phyloP scores from a whole-genome alignment of 345 rosid genomes.

The Murraya paniculata region DNA sequence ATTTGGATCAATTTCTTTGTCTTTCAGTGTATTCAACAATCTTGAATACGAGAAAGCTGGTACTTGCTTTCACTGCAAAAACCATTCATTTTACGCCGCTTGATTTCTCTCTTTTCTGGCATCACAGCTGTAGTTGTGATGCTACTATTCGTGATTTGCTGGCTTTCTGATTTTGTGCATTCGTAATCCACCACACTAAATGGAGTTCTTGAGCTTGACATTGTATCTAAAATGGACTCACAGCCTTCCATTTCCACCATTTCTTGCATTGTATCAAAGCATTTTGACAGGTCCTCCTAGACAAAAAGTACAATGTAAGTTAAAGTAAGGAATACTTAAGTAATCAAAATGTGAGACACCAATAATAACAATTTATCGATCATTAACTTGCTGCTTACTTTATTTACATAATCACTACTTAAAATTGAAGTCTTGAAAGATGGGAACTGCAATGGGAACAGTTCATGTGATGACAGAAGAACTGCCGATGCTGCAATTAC shows the following conservation, averaged over 20 bases:
- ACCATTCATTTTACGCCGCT: constrained; percentile 27
- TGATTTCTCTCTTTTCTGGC: constrained; percentile 25
- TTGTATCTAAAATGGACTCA: constrained; percentile 27
- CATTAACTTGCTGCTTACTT: constrained; percentile 29
- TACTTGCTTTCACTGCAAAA: constrained; percentile 18
- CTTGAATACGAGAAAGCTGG: constrained; percentile 31
- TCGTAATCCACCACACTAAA: constrained; percentile 40
- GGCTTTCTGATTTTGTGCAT: constrained; percentile 33
- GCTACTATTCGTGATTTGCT: constrained; percentile 15
- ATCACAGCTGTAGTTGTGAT: neutral
- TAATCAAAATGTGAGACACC: neutral
- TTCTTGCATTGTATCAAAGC: constrained; percentile 41
- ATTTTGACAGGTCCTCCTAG: constrained; percentile 44
- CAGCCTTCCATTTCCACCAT: constrained; percentile 31
- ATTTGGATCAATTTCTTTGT: neutral
- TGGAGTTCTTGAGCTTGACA: constrained; percentile 46
- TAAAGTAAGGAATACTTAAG: neutral
- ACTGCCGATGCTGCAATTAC: constrained; percentile 58
- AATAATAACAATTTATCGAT: neutral
- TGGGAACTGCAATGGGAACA: constrained; percentile 48
- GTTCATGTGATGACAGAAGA: constrained; percentile 50
- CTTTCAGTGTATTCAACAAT: constrained; percentile 16
- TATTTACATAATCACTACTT: constrained; percentile 34
- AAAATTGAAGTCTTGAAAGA: constrained; percentile 36
- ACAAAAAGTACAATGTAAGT: neutral